These are phyloP conservation scores for Tolypocladium guangdongense DNA, from an alignment of 2,329 filamentous ascomycete species.

Conservation along the genomic window DNA sequence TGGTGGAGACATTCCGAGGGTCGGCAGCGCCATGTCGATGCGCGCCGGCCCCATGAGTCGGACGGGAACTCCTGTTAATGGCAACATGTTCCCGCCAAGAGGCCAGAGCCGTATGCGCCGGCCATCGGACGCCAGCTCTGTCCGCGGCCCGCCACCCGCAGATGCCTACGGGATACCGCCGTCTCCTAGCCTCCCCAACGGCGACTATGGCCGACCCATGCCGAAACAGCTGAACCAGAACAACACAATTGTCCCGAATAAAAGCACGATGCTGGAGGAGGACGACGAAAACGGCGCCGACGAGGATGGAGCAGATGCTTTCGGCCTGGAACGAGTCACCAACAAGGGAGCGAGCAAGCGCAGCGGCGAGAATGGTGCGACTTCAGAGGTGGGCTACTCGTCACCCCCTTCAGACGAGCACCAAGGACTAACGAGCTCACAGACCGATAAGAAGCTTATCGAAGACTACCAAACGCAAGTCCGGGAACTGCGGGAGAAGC, in stretches of 20 bases:
- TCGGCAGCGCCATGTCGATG: conserved; percentile 57
- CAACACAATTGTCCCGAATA: conserved; percentile 95
- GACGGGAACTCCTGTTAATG: conserved; percentile 52
- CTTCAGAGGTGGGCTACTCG: conserved; percentile 26
- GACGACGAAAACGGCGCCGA: conserved; percentile 54
- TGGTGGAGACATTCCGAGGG: conserved; percentile 55
- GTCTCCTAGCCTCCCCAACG: conserved; percentile 46
- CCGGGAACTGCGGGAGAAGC: conserved; percentile 59
- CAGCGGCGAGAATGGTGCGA: conserved; percentile 10
- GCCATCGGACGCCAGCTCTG: conserved; percentile 52
- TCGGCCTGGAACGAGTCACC: conserved; percentile 30
- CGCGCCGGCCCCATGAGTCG: conserved; percentile 47
- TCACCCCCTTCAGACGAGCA: neutral
- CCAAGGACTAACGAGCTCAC: conserved; percentile 6
- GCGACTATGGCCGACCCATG: conserved; percentile 64
- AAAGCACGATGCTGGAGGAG: conserved; percentile 95
- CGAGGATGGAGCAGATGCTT: conserved; percentile 47
- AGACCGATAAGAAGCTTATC: conserved; percentile 61
- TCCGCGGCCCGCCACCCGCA: conserved; percentile 34
- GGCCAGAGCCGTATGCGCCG: conserved; percentile 42
- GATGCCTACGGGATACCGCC: conserved; percentile 44
- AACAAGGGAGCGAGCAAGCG: conserved; percentile 18
- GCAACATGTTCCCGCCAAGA: conserved; percentile 38
- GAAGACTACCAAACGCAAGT: conserved; percentile 75
- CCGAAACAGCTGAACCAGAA: conserved; percentile 80